A percentile compares a stretch with the other conserved stretches of the same genome.
Conservation (phyloP, 306 rosid genomes). For the Begonia peltatifolia region DNA sequence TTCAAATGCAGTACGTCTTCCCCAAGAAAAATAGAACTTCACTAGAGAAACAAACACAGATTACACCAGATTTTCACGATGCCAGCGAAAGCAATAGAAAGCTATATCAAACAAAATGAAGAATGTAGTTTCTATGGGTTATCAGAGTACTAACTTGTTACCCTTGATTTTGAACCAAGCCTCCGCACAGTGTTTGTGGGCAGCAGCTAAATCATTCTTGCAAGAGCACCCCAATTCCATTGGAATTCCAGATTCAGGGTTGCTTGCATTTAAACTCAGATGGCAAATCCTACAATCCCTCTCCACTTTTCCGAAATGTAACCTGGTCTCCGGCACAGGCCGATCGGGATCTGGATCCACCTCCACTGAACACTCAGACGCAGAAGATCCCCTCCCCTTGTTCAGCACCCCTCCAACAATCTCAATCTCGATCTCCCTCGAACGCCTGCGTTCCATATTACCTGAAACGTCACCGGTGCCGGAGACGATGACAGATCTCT, state of each 20-base stretch:
- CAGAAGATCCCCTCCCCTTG: constrained; percentile 33
- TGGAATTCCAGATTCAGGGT: constrained; percentile 71
- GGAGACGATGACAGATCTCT: constrained; percentile 16
- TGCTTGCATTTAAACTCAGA: constrained; percentile 57
- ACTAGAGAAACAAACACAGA: too few relatives aligned
- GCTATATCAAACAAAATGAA: not conserved
- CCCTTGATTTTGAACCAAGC: constrained; percentile 98
- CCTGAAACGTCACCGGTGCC: constrained; percentile 9
- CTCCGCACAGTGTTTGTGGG: constrained; percentile 89
- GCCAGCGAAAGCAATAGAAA: too few relatives aligned
- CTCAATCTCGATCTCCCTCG: constrained; percentile 27
- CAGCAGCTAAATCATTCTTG: constrained; percentile 88
- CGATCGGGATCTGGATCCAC: constrained; percentile 70
- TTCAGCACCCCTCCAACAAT: constrained; percentile 27
- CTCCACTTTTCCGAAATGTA: constrained; percentile 48
- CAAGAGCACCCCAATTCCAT: constrained; percentile 87
- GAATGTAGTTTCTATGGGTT: not conserved
- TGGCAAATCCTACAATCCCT: constrained; percentile 84
- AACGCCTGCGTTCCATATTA: constrained; percentile 21
- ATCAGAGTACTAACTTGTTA: constrained; percentile 45
- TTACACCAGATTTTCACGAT: too few relatives aligned
- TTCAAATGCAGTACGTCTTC: too few relatives aligned
- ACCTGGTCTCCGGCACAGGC: constrained; percentile 30
- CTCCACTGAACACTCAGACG: constrained; percentile 39
- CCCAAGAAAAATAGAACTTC: too few relatives aligned